Base-by-base conservation (phyloP, 768 basidiomycete genomes). In the Kwoniella heveanensis region DNA sequence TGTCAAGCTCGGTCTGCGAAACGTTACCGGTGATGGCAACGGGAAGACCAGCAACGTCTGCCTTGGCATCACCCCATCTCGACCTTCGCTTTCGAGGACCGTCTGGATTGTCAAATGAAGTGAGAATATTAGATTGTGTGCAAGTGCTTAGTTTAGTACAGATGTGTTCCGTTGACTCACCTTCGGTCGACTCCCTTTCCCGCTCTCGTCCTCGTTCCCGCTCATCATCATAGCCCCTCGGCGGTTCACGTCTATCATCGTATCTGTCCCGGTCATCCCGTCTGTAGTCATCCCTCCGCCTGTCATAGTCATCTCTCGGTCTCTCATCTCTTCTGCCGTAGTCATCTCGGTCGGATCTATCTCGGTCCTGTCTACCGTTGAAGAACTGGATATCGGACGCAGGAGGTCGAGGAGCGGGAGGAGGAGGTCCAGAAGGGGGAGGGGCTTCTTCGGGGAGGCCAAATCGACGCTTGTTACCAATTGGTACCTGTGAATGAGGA, bases 1-100 rank as follows among this genome's bases (percentile, higher is more conserved):
- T 94, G 82, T 98, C 95, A 57, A 99, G 88, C 80, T 98, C 94
- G 56, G 89, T 88, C 77, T 93, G 92, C 24, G 93, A 92, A 56
- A 99, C 92, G 29, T 81, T 79, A 65, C 95, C 93, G 50, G 90
- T 88, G 68, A 99, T 94, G 50, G 93, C 92, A 48, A 93, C 95
- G 5, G 96, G 96, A 57, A 97, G 81, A 60, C 92, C 94, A 59
- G 93, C 91, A 54, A 93, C 89, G 70, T 94, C 68, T 50, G 69
- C 53, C 80, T 91, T 91, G 64, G 87, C 90, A 72, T 96, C 95
- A 69, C 96, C 96, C 94, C 94, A 99, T 62, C 96, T 90, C 76
- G 93, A 96, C 71, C 92, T 90, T 67, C 95, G 87, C 83, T 98
- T 98, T 68, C 94, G 88, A 70, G 92, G 88, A 69, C 88, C 89